Conservation (phyloP, 331 rosid genomes). For the Dryas integrifolia region DNA sequence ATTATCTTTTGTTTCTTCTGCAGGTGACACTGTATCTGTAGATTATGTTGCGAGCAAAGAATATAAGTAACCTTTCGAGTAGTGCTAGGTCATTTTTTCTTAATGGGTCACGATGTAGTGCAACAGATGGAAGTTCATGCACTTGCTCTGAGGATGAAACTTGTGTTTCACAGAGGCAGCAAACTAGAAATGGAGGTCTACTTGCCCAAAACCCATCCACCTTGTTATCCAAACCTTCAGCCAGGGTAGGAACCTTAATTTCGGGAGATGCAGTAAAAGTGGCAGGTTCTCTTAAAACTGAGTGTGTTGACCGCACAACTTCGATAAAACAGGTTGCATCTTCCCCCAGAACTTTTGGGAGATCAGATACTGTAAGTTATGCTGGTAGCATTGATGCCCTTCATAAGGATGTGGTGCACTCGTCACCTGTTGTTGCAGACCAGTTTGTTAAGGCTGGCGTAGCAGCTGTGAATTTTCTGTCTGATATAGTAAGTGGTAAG, state of each 20-base stretch:
- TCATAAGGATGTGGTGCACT: conserved; percentile 34
- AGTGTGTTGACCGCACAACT: conserved; percentile 34
- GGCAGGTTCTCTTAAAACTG: conserved; percentile 38
- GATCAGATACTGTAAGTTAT: conserved; percentile 49
- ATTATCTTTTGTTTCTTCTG: conserved; percentile 15
- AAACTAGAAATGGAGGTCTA: conserved; percentile 37
- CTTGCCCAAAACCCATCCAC: conserved; percentile 50
- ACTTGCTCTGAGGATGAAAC: conserved; percentile 76
- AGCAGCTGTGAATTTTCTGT: conserved; percentile 71
- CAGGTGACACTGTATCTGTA: conserved; percentile 29
- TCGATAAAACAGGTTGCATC: conserved; percentile 33
- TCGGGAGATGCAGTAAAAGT: conserved; percentile 43
- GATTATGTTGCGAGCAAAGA: conserved; percentile 83
- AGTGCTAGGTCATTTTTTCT: conserved; percentile 77
- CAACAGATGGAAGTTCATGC: conserved; percentile 72
- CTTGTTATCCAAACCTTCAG: conserved; percentile 38
- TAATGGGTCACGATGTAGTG: conserved; percentile 64
- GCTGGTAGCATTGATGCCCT: conserved; percentile 39
- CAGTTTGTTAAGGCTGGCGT: conserved; percentile 79
- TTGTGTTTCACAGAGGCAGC: conserved; percentile 55
- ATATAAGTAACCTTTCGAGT: conserved; percentile 62
- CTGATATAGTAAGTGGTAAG: conserved; percentile 60
- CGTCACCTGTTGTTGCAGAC: conserved; percentile 48
- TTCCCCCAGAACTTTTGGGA: conserved; percentile 38
- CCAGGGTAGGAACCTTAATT: conserved; percentile 42